Base-by-base conservation (phyloP, 1,139 yeast genomes). In the Yamadazyma atmosphaerica region DNA sequence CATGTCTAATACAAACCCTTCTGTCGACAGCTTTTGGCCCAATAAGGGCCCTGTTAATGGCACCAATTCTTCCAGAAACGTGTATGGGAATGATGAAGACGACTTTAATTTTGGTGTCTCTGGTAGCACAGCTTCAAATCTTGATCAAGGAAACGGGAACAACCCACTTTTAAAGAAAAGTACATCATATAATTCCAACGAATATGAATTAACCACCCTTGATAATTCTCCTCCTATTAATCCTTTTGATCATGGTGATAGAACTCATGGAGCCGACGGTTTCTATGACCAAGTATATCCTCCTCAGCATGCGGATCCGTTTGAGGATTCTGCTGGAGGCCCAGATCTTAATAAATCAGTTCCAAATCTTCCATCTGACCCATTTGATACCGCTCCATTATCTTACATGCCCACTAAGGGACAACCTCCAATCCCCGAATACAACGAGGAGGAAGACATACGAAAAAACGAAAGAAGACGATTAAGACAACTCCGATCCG, bases 381-480 rank as follows among this genome's bases (percentile, higher is more conserved):
- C 55, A 3, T 50, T 50, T 37, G 46, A 45, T n/a, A 35, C 35
- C 23, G 41, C 42, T 4, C 45, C 43, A 2, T 3, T 30, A 21
- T 37, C 51, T 5, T 43, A 44, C 22, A 25, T 40, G 1, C 44
- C 49, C 6, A 32, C 38, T 13, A 50, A 48, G 33, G 47, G 49
- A 6, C 54, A 46, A 29, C 54, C 55, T 8, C 46, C 54, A 9
- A 32, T 46, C 3, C 52, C 55, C 2, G 43, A 28, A 7, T 31
- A 11, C 25, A 50, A 44, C n/a, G 58, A 52, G 32, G 48, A 52
- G 6, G 46, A 42, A n/a, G 44, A 45, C 28, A 36, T 58, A 17
- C 49, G 48, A 26, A 39, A 42, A 25, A 62, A 63, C 43, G 68
- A 64, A 40, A 53, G 50, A 37, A 56, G 58, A 35, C 43, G 70